These are phyloP conservation scores for Leucocoprinus leucothites DNA, from an alignment of 768 basidiomycete genomes.

Conservation along the genomic window DNA sequence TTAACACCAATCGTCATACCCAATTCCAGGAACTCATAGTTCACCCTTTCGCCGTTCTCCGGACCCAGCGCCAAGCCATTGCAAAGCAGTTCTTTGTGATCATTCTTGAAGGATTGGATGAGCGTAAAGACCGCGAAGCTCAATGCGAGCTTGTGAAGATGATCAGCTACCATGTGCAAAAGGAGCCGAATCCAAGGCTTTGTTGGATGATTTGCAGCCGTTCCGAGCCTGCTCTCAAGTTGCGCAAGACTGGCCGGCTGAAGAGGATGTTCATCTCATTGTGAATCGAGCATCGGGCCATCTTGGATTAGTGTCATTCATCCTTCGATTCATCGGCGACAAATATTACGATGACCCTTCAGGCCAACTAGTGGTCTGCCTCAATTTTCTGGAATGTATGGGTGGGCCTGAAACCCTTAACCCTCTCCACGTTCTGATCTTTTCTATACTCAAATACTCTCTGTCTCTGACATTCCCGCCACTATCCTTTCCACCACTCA, in stretches of 20 bases:
- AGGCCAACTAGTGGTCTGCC: not conserved
- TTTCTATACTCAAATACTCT: too few relatives aligned
- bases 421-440: not conserved
- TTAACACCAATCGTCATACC: not conserved
- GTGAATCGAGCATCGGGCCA: not conserved
- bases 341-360: not conserved
- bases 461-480: too few relatives aligned
- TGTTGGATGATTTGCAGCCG: not conserved
- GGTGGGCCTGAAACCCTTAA: not conserved
- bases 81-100: not conserved
- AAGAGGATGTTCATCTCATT: not conserved
- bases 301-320: not conserved
- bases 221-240: not conserved
- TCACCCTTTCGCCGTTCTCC: not conserved
- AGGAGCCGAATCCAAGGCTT: not conserved
- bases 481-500: too few relatives aligned
- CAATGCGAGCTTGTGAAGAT: not conserved
- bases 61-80: too few relatives aligned
- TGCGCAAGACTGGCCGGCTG: not conserved
- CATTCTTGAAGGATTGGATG: not conserved
- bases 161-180: not conserved
- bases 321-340: not conserved
- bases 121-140: not conserved
- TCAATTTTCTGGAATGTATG: not conserved
- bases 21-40: not conserved